phyloP scores from a whole-genome alignment of 2,329 filamentous ascomycete genomes.

The Dothiorella sarmentorum region DNA sequence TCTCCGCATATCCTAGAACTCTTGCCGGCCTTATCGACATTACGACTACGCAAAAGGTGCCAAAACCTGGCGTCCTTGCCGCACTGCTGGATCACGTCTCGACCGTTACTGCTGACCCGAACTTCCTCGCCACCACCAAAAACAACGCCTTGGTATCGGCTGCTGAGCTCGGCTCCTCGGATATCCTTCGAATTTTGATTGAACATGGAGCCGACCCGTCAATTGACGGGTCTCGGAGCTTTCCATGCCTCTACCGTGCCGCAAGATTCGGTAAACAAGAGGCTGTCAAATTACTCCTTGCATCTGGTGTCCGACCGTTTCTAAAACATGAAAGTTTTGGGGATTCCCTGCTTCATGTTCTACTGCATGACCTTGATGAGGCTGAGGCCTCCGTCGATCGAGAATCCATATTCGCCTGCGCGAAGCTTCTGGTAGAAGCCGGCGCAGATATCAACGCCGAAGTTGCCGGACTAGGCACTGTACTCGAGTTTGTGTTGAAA shows the following conservation, averaged over 20 bases:
- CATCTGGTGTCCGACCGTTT: neutral
- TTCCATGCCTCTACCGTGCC: neutral
- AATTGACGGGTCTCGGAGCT: neutral
- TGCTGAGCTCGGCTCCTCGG: neutral
- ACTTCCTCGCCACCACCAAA: neutral
- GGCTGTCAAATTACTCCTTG: neutral
- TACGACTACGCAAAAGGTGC: neutral
- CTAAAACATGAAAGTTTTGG: no score
- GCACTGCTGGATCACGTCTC: neutral
- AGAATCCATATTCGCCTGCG: neutral
- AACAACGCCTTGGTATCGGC: neutral
- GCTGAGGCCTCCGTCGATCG: neutral
- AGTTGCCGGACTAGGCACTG: neutral
- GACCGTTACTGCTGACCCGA: no score
- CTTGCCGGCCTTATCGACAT: neutral
- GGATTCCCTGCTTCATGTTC: neutral
- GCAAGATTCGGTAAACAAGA: neutral
- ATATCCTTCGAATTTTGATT: neutral
- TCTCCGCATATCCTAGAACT: neutral
- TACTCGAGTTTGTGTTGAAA: neutral
- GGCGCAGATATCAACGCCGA: neutral
- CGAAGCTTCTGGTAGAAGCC: neutral
- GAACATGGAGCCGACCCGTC: neutral
- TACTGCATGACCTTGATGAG: neutral
- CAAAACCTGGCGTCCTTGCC: neutral